Evolutionary conservation across 1,139 yeast species (phyloP).

Genomic region (Lodderomyces theae): DNA sequence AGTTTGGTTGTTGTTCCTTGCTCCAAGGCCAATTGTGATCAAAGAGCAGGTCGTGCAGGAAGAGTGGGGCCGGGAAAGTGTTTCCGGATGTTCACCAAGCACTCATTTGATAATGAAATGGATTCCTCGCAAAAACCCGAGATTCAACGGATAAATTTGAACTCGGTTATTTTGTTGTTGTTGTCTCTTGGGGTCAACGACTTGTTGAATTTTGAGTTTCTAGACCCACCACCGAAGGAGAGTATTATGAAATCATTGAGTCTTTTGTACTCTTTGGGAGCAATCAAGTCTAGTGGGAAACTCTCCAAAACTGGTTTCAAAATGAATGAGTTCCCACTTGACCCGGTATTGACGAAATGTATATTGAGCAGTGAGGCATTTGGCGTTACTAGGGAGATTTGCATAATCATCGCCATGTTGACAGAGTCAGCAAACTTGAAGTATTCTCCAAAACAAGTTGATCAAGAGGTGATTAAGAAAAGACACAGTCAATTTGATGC

Average conservation of each 20-base stretch:
- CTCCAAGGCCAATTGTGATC: constrained; percentile 93
- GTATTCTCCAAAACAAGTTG: constrained; percentile 64
- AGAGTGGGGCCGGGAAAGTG: constrained; percentile 97
- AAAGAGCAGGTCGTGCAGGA: constrained; percentile 97
- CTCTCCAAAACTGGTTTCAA: constrained; percentile 76
- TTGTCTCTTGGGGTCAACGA: constrained; percentile 82
- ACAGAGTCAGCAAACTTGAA: constrained; percentile 77
- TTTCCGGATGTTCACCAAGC: constrained; percentile 80
- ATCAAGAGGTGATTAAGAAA: constrained; percentile 61
- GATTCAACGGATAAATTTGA: constrained; percentile 75
- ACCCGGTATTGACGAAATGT: constrained; percentile 83
- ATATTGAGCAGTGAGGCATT: constrained; percentile 60
- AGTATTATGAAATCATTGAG: constrained; percentile 76
- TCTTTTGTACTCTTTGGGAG: constrained; percentile 80
- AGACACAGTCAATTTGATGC: constrained; percentile 50
- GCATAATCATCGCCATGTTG: constrained; percentile 75
- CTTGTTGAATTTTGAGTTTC: constrained; percentile 76
- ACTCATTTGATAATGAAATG: constrained; percentile 77
- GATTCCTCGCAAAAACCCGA: constrained; percentile 85
- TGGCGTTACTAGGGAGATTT: constrained; percentile 61
- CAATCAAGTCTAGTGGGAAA: constrained; percentile 74
- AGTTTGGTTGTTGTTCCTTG: constrained; percentile 81
- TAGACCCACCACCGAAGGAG: constrained; percentile 80
- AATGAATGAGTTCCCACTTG: constrained; percentile 92
- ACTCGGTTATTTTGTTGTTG: constrained; percentile 69